Percentiles rank a stretch among this genome's conserved stretches.
These are phyloP conservation scores for Malus fusca DNA, from an alignment of 306 rosid species.

Conservation along the genomic window DNA sequence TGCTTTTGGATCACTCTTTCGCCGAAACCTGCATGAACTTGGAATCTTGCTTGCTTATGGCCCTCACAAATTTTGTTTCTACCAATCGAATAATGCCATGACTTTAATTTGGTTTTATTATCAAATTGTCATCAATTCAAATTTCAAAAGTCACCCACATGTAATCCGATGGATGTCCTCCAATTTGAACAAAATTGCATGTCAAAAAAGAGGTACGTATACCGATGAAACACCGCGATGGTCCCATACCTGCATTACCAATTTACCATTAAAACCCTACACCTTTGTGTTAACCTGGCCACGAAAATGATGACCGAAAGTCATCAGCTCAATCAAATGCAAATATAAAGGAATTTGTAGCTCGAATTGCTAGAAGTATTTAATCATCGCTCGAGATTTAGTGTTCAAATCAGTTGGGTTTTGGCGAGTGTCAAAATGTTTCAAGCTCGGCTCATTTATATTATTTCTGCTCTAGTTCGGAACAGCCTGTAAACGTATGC, in stretches of 20 bases:
- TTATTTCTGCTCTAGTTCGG: too few species aligned
- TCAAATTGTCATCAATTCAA: too few species aligned
- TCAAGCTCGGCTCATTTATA: too few species aligned
- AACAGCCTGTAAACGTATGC: too few species aligned
- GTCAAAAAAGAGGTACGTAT: not conserved
- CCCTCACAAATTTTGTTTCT: not conserved
- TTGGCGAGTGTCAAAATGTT: too few species aligned
- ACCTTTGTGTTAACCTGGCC: not conserved
- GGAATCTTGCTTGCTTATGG: not conserved
- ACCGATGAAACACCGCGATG: not conserved
- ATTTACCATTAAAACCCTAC: not conserved
- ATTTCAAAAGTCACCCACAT: too few species aligned
- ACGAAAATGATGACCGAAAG: not conserved
- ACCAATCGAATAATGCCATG: not conserved
- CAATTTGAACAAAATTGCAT: not conserved
- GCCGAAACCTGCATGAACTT: not conserved
- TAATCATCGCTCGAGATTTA: not conserved
- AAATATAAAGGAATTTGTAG: not conserved
- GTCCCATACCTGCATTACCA: not conserved
- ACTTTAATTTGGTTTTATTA: not conserved
- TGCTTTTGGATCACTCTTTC: conserved; percentile 3
- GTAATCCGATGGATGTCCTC: not conserved
- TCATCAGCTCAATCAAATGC: not conserved
- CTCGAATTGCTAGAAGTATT: not conserved
- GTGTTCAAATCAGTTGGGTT: too few species aligned